Conservation (phyloP, 768 basidiomycete genomes). For the Lepiota subincarnata region DNA sequence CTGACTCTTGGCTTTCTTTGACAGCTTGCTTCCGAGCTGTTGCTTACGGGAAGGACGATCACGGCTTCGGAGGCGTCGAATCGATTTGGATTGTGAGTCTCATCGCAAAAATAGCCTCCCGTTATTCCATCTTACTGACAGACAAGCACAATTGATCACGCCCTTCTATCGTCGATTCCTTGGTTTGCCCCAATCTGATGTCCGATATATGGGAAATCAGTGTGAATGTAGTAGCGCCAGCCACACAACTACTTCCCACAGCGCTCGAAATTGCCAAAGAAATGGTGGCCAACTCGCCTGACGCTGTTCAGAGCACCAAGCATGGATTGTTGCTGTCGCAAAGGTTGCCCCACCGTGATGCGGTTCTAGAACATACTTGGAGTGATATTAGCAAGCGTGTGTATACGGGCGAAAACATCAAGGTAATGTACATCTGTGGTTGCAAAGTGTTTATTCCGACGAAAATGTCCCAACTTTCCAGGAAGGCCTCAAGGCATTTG, state of each 20-base stretch:
- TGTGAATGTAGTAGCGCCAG: conserved; percentile 67
- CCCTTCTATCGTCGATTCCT: background rate
- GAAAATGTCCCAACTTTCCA: conserved; percentile 20
- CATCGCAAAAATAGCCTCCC: conserved; percentile 15
- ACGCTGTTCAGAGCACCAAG: conserved; percentile 76
- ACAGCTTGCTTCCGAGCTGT: conserved; percentile 72
- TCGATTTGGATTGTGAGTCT: conserved; percentile 70
- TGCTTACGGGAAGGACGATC: conserved; percentile 68
- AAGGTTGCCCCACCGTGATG: conserved; percentile 47
- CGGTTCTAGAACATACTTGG: conserved; percentile 41
- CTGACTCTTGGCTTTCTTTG: conserved; percentile 1
- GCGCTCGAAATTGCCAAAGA: conserved; percentile 60
- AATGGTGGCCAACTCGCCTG: conserved; percentile 67
- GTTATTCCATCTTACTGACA: background rate
- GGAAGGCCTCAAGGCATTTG: conserved; percentile 72
- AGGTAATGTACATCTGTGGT: conserved; percentile 32
- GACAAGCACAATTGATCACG: background rate
- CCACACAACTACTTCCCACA: conserved; percentile 48
- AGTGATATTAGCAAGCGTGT: conserved; percentile 47
- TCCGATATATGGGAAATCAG: conserved; percentile 28
- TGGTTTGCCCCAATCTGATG: conserved; percentile 3
- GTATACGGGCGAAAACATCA: conserved; percentile 65
- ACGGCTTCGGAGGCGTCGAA: conserved; percentile 62
- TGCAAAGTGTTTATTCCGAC: background rate
- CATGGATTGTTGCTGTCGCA: conserved; percentile 57